Evolutionary conservation across 345 rosid species (phyloP), one percentile per base, ranked within the genome.

Genomic region (Populus nigra): DNA sequence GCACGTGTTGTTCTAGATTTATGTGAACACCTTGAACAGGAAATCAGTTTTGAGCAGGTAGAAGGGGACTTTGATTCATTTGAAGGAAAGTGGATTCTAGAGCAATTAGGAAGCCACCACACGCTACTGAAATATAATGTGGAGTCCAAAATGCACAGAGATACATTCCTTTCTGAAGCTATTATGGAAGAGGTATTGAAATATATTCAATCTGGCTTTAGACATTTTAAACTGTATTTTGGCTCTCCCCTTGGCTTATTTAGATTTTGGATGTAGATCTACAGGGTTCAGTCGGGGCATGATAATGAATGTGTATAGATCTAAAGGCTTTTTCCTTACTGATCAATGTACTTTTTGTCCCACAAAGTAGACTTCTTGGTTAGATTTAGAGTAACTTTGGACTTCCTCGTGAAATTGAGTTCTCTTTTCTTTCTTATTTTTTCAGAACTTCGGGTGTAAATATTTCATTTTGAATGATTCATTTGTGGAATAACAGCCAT

Each of bases 51-150:
- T 83, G 88, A 87, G 88, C 99, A 96, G 85, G 96, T 88, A 3
- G 98, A 96, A 84, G 99, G 99, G 72, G 99, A 96, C 80, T 96
- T 96, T 36, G 87, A 93, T 78, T 89, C 98, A 27, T 93, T 96
- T 66, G 88, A 88, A 65, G 99, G 99, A n/a, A 96, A 88, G 82
- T 96, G 97, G 99, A 81, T 90, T 81, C 87, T 96, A 35, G 98
- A 93, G 84, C 98, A 93, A 77, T 79, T 93, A 80, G 97, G 98
- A 82, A 89, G 84, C 80, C 94, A 96, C 76, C 99, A 96, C 85
- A 96, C 98, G 0, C 84, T 90, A 41, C 87, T 96, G 78, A 96
- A 96, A 86, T 96, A 96, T 73, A 82, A 84, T 22, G 97, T 96
- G 18, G 96, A 96, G 84, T 93, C 98, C 47, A 96, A 92, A 88